These are phyloP conservation scores for Pseudogymnoascus sp. DNA, from an alignment of 2,329 filamentous ascomycete species.

Conservation along the genomic window DNA sequence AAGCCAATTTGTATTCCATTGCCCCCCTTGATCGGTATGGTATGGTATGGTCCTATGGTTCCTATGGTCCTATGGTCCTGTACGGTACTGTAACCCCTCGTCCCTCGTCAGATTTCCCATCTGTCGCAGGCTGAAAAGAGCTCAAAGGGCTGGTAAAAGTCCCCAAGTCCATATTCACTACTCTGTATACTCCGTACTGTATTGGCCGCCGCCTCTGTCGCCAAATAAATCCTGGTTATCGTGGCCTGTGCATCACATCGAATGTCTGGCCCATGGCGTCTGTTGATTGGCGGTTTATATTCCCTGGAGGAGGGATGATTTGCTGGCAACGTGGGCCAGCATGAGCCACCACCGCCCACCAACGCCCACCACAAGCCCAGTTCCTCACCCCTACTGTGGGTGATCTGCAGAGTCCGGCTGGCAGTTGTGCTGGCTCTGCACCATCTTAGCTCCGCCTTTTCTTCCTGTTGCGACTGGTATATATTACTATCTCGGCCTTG, in stretches of 20 bases:
- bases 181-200: background rate
- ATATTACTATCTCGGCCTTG: constrained; percentile 4
- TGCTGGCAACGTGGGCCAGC: constrained; percentile 11
- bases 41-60: background rate
- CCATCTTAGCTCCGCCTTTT: constrained; percentile 1
- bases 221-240: constrained; percentile 5
- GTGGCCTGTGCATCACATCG: constrained; percentile 1
- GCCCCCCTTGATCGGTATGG: constrained; percentile 1
- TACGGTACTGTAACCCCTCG: no score
- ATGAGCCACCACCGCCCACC: background rate
- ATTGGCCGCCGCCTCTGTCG: constrained; percentile 7
- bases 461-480: background rate
- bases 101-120: constrained; percentile 8
- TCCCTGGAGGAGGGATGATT: constrained; percentile 9
- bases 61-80: no score
- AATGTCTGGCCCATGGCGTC: background rate
- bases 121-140: constrained; percentile 9
- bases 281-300: constrained; percentile 8
- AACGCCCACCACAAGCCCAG: background rate
- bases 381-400: constrained; percentile 6
- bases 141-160: constrained; percentile 1
- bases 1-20: constrained; percentile 2
- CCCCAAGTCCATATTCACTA: background rate
- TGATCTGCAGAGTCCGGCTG: constrained; percentile 9
- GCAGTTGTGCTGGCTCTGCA: constrained; percentile 9